Conservation (phyloP, 1,139 yeast species). For the Yamadazyma trypodendri region DNA sequence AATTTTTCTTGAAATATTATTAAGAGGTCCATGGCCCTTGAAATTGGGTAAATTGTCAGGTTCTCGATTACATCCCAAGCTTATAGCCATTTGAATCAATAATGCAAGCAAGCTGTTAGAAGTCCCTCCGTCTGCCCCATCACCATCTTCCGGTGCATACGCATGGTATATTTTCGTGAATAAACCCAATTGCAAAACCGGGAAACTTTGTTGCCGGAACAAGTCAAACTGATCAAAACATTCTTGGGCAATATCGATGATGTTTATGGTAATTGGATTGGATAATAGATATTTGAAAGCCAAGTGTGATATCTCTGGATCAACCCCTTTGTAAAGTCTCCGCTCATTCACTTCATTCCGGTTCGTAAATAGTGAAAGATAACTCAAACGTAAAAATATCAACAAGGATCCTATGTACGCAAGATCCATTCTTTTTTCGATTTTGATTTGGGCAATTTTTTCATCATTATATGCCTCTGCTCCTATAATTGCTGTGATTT, state of each 20-base stretch:
- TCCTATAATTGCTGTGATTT: conserved; percentile 27
- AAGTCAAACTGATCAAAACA: conserved; percentile 55
- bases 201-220: conserved; percentile 45
- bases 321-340: conserved; percentile 18
- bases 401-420: conserved; percentile 33
- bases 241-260: conserved; percentile 48
- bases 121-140: conserved; percentile 47
- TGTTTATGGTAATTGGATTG: conserved; percentile 48
- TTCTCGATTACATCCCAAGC: conserved; percentile 48
- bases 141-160: conserved; percentile 54
- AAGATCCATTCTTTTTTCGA: conserved; percentile 33
- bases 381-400: conserved; percentile 29
- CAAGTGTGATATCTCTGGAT: conserved; percentile 21
- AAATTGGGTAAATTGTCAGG: conserved; percentile 27
- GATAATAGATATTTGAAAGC: conserved; percentile 43
- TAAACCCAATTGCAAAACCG: conserved; percentile 49
- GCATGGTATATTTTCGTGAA: conserved; percentile 37
- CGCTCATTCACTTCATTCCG: conserved; percentile 26
- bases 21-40: conserved; percentile 20
- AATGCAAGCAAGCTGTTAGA: conserved; percentile 37
- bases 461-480: conserved; percentile 21
- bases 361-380: conserved; percentile 36
- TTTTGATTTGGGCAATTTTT: conserved; percentile 18
- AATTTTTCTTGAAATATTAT: conserved; percentile 48
- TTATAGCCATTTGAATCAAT: conserved; percentile 41